phyloP scores from a whole-genome alignment of 306 rosid species.

The Vigna unguiculata region DNA sequence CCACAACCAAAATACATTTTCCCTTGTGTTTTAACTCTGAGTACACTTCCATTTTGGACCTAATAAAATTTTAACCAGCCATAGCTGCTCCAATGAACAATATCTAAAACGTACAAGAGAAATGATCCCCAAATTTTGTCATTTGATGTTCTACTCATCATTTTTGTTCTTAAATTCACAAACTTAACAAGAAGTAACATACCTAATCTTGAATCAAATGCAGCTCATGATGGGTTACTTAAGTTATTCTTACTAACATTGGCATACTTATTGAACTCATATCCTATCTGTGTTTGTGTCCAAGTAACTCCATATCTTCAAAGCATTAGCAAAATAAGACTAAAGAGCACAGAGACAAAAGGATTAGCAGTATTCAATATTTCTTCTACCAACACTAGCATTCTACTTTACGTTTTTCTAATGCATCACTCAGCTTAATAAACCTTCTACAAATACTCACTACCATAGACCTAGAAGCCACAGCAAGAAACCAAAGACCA shows the following conservation, averaged over 20 bases:
- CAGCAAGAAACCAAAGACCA: neutral
- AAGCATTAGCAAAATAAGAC: conserved; percentile 6
- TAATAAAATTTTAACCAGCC: neutral
- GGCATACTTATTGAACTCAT: neutral
- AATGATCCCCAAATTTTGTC: neutral
- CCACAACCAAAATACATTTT: conserved; percentile 15
- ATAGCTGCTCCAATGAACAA: neutral
- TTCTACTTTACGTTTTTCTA: neutral
- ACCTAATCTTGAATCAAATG: conserved; percentile 4
- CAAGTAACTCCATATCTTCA: neutral
- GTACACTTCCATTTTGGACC: neutral
- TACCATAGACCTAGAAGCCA: conserved; percentile 6
- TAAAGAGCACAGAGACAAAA: neutral
- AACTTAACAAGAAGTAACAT: neutral
- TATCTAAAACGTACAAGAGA: neutral
- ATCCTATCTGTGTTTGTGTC: neutral
- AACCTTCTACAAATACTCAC: conserved; percentile 1
- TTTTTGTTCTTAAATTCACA: conserved; percentile 17
- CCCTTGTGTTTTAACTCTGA: conserved; percentile 15
- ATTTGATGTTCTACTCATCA: neutral
- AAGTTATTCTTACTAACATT: conserved; percentile 12
- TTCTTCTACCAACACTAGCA: conserved; percentile 16
- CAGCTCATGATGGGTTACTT: neutral
- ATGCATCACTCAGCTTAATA: conserved; percentile 14
- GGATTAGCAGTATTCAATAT: neutral